Evolutionary conservation across 2,329 filamentous ascomycete species (phyloP), one percentile per base, ranked within the genome.

Genomic region (Alternaria metachromatica): DNA sequence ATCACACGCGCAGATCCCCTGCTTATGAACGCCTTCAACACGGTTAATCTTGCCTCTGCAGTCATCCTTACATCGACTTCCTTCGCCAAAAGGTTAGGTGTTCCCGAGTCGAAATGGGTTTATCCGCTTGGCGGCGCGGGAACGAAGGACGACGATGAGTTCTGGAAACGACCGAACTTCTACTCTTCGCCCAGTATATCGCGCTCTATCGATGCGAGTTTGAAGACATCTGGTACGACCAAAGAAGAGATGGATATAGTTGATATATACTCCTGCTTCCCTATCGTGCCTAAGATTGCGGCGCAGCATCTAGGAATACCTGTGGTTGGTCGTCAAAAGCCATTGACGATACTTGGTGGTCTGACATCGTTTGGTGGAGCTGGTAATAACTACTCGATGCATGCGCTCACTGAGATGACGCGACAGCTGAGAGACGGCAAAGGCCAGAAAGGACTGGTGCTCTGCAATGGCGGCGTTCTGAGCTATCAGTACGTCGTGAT

Each of bases 1-100:
- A 28, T 55, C 10, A 26, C 18, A 23, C 28, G n/a, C n/a, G 28
- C 51, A 91, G 88, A 91, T 77, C 88, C 89, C 0, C 79, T 92
- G 0, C 77, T 91, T 10, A 91, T 91, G 89, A 92, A 92, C 70
- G 89, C 89, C 0, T 91, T 91, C 78, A 92, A 91, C 67, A 89
- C 84, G 2, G 85, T 92, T 37, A 91, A 92, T 63, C 79, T 91
- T 13, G 85, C 89, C 3, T 87, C 83, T 0, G 87, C 89, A 8
- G 84, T 85, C 60, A 81, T 92, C 15, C 62, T 92, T 5, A 91
- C 89, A 0, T 87, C 87, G 0, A 83, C 82, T 0, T 82, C 86
- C 1, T 81, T 83, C 71, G 89, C 90, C 0, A 77, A 75, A 45
- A 76, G 84, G 46, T 79, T 91, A 2, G 84, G 85, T 0, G 84